Evolutionary conservation across 2,329 filamentous ascomycete species (phyloP), one percentile per base, ranked within the genome.

Genomic region (Dactylellina leptospora): DNA sequence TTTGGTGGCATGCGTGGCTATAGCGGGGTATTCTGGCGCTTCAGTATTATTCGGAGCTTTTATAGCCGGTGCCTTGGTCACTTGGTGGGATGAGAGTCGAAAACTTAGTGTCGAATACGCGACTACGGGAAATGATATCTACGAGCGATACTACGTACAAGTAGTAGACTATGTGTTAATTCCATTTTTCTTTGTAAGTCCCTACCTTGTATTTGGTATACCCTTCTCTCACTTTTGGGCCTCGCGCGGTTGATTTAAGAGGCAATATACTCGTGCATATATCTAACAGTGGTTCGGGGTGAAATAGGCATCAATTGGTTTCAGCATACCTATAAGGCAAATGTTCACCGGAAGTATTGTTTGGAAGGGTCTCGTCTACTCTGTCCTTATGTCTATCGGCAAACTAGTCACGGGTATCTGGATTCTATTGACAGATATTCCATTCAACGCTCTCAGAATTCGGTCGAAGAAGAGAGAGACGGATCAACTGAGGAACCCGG

Each of bases 351-450:
- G 85, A 0, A 76, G 80, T 0, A 82, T 90, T 0, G 79, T 92
- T 1, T 95, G 90, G 90, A 85, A 86, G 9, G 90, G 90, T 0
- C 73, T 92, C 0, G 83, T 92, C 0, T 95, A 93, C 76, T 83
- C 88, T 0, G 74, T 88, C 0, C 80, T 95, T 2, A 95, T 95
- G 90, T 77, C 83, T 0, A 54, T 90, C 1, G 83, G 81, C 2
- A 90, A 90, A 76, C 72, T 88, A 0, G 61, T 83, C 0, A 88
- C 86, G n/a, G 86, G 88, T 0, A 5, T 84, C 0, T 89, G 87
- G 84, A 81, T 88, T 0, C 72, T 86, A 1, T 79, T 81, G 0
- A 53, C 61, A 20, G 68, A 72, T 51, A 18, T 72, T 3, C 68
- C 68, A 3, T 72, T 72, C 20, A 71, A 56, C 78, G 83, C 25